These are phyloP conservation scores for Ceratobasidium sp. DNA, from an alignment of 1,284 basidiomycete genomes.

Conservation along the genomic window DNA sequence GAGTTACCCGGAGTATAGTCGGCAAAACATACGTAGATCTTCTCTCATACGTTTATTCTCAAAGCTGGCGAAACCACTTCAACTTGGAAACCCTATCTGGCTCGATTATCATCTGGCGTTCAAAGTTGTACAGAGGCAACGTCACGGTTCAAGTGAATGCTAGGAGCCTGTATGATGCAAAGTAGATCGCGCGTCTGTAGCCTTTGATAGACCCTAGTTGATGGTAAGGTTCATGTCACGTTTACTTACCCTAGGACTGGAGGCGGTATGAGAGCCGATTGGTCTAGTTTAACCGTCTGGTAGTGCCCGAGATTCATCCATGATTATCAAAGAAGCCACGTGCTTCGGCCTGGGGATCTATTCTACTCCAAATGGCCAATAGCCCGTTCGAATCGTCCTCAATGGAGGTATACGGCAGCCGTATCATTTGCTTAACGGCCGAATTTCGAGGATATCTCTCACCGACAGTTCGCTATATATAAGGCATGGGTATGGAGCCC, in stretches of 20 bases:
- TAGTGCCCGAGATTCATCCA: not conserved
- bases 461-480: not conserved
- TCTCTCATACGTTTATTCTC: too few species aligned
- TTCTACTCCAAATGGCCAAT: conserved; percentile 15
- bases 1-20: not conserved
- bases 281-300: not conserved
- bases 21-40: not conserved
- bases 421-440: not conserved
- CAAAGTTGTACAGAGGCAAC: too few species aligned
- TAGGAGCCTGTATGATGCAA: too few species aligned
- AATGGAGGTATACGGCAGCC: conserved; percentile 24
- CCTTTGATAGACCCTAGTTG: not conserved
- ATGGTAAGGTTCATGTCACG: not conserved
- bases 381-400: conserved; percentile 9
- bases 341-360: conserved; percentile 1
- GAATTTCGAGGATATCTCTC: not conserved
- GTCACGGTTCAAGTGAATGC: too few species aligned
- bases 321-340: not conserved
- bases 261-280: not conserved
- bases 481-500: not conserved
- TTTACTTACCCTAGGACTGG: not conserved
- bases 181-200: not conserved
- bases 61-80: not conserved
- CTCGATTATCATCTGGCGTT: too few species aligned
- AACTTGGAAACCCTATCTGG: not conserved